phyloP scores from a whole-genome alignment of 352 stramenopile genomes.

The Pythium aphanidermatum region DNA sequence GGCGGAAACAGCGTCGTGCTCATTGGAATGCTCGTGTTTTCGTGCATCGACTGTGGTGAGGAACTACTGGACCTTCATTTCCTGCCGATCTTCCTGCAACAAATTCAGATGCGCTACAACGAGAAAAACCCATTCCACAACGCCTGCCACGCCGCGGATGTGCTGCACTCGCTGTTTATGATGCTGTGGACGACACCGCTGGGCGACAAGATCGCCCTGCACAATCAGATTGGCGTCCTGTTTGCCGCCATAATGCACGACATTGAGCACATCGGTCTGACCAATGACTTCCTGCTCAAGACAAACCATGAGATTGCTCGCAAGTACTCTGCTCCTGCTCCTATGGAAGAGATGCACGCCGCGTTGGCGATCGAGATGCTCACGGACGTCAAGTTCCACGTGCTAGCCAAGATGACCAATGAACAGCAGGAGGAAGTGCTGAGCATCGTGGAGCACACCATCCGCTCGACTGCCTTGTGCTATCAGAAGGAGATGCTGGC shows the following conservation, averaged over 20 bases:
- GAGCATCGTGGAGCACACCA: conserved; percentile 54
- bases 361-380: conserved; percentile 52
- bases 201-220: conserved; percentile 36
- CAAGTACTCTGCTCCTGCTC: conserved; percentile 47
- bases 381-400: conserved; percentile 35
- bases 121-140: conserved; percentile 77
- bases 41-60: conserved; percentile 42
- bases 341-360: conserved; percentile 78
- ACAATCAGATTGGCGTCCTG: conserved; percentile 68
- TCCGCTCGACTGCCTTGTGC: conserved; percentile 69
- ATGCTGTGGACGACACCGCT: conserved; percentile 53
- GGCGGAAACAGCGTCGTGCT: conserved; percentile 57
- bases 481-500: conserved; percentile 70
- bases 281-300: conserved; percentile 75
- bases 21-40: conserved; percentile 69
- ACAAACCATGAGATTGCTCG: conserved; percentile 60
- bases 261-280: conserved; percentile 70
- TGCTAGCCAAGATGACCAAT: conserved; percentile 46
- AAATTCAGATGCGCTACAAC: conserved; percentile 63
- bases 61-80: conserved; percentile 48
- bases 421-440: conserved; percentile 48
- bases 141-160: conserved; percentile 68
- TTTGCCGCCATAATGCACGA: conserved; percentile 80
- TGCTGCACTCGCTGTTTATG: conserved; percentile 76
- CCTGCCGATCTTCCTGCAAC: conserved; percentile 42